Evolutionary conservation across 2,329 filamentous ascomycete species (phyloP), one percentile per base, ranked within the genome.

Genomic region (Penicillium sp.): DNA sequence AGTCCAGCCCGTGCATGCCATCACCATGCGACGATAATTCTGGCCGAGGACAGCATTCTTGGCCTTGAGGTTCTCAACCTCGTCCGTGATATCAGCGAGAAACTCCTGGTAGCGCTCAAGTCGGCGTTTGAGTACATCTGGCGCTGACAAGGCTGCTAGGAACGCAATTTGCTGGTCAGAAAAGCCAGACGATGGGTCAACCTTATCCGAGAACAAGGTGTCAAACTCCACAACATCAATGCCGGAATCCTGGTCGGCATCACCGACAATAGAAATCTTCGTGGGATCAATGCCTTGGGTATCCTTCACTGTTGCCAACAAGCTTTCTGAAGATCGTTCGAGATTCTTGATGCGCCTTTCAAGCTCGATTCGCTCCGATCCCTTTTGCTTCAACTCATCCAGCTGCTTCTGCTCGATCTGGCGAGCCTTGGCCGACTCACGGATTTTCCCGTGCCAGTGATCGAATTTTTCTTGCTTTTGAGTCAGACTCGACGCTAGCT

Each of bases 11-110:
- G 89, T 94, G 61, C 91, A 96, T 9, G 96, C 72, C 38, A 85
- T 82, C 16, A 98, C 88, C 19, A 97, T 87, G 51, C 84, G 86
- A 17, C 89, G 79, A 62, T 96, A 96, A 66, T 93, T 88, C 51
- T 84, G 75, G 58, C 95, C 91, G 3, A 94, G 75, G 38, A 95
- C 89, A 4, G 82, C 83, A 54, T 87, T 91, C 44, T 86, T 82
- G 19, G 84, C 83, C 61, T 87, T 84, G 7, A 98, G 76, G 4
- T 78, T 78, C 13, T 78, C 76, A 2, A 88, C 83, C 53, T 84
- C 80, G 35, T 80, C 78, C 37, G 79, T 72, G 9, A 93, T 80
- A 13, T 77, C 73, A 28, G 77, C 74, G 30, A 88, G 87, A 32
- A 88, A 82, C 9, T 73, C 70, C 40, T 79, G 75, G 45, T 95